Conservation (phyloP, 306 rosid genomes). For the Cucumis hystrix region DNA sequence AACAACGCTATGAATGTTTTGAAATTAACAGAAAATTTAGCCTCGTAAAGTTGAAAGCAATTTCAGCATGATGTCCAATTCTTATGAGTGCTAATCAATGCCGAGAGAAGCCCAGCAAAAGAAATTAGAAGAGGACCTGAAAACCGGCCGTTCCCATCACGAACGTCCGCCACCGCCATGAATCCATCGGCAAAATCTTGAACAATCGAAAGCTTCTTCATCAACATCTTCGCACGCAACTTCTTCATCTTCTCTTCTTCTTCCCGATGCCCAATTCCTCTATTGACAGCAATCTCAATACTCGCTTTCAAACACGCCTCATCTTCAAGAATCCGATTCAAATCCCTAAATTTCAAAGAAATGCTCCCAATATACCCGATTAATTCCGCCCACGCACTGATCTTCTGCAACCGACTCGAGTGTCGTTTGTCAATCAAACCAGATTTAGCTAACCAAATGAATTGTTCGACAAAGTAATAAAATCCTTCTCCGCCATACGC, state of each 20-base stretch:
- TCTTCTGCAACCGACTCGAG: conserved; percentile 20
- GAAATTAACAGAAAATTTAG: background rate
- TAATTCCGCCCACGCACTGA: conserved; percentile 52
- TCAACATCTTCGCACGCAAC: conserved; percentile 39
- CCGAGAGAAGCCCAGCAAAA: conserved; percentile 64
- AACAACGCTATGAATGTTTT: background rate
- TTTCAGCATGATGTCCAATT: conserved; percentile 71
- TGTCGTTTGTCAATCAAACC: conserved; percentile 38
- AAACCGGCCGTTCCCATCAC: conserved; percentile 45
- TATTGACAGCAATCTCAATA: conserved; percentile 21
- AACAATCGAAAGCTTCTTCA: conserved; percentile 64
- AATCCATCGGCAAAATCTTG: conserved; percentile 82
- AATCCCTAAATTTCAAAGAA: conserved; percentile 46
- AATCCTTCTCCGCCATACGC: conserved; percentile 80
- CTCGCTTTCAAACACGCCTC: conserved; percentile 42
- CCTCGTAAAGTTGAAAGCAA: background rate
- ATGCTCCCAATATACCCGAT: conserved; percentile 39
- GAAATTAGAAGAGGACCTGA: conserved; percentile 45
- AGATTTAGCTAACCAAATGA: conserved; percentile 70
- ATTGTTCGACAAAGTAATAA: conserved; percentile 72
- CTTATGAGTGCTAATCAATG: conserved; percentile 76
- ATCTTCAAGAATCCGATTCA: conserved; percentile 32
- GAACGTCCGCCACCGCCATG: conserved; percentile 65
- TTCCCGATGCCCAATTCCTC: conserved; percentile 20
- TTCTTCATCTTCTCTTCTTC: conserved; percentile 31